Base-by-base conservation (phyloP, 345 rosid genomes). In the Noccaea bulbosa region DNA sequence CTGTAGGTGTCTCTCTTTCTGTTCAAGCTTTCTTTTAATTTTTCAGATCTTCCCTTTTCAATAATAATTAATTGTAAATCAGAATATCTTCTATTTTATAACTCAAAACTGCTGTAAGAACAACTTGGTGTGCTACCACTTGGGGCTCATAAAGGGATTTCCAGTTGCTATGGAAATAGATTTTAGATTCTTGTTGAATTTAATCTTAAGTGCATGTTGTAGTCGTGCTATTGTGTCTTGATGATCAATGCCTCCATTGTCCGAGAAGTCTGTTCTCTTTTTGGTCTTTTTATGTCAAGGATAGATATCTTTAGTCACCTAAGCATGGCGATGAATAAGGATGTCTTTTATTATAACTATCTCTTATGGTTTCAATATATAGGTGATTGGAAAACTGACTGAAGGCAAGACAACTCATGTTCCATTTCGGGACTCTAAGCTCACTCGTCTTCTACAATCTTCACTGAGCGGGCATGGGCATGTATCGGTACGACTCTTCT, bases 331-430 rank as follows among this genome's bases (percentile, higher is more conserved):
- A 45, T 62, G 50, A 8, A 9, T 56, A 16, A 16, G 24, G 30
- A 20, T 20, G 1, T 20, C 1, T 20, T 20, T 20, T 20, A 38
- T 63, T 35, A 45, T 52, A 71, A 58, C 11, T 63, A 48, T 62
- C 48, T 73, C 30, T 20, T 48, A 15, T 70, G 67, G 57, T 73
- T 81, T 61, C 43, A 56, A 40, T 12, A 33, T 83, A 77, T 75
- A 95, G 99, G 98, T 95, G 27, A 95, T 95, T 47, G 98, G 99
- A 75, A 95, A 95, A 76, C 77, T 95, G 69, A 95, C 97, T 70
- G 98, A 92, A 78, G 99, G 98, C 70, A 95, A 85, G 84, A 93
- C 96, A 63, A 88, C 94, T 76, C 98, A 95, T 80, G 95, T 95
- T 80, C 99, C 99, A 44, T 95, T 86, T 81, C 87, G 99, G 51